Percentiles rank a stretch among this genome's conserved stretches.
These are phyloP conservation scores for Colletotrichum tropicicola DNA, from an alignment of 2,329 filamentous ascomycete species.

Conservation along the genomic window DNA sequence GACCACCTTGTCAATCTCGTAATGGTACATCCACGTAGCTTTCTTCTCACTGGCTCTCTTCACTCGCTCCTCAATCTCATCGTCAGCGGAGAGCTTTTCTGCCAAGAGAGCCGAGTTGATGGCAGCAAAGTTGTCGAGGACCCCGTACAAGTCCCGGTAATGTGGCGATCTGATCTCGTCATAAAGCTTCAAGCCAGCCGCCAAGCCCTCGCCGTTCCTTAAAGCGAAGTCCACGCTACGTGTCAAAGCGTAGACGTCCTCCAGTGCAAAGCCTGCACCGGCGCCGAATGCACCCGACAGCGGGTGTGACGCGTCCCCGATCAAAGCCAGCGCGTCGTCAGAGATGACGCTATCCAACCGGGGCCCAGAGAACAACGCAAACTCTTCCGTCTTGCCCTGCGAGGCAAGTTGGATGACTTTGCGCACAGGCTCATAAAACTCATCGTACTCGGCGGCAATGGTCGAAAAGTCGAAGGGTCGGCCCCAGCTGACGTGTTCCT, in stretches of 20 bases:
- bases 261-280: conserved; percentile 48
- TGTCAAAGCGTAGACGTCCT: conserved; percentile 39
- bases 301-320: conserved; percentile 65
- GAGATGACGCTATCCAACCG: conserved; percentile 38
- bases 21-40: conserved; percentile 38
- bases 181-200: conserved; percentile 36
- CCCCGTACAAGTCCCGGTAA: conserved; percentile 37
- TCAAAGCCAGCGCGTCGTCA: conserved; percentile 48
- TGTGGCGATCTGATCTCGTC: conserved; percentile 39
- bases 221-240: conserved; percentile 37
- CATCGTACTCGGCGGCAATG: conserved; percentile 36
- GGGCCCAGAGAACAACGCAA: conserved; percentile 39
- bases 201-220: conserved; percentile 25
- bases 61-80: conserved; percentile 36
- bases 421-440: conserved; percentile 41
- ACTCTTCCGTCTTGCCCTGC: conserved; percentile 38
- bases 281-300: conserved; percentile 55
- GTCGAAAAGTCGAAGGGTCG: conserved; percentile 32
- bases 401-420: conserved; percentile 38
- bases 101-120: conserved; percentile 29
- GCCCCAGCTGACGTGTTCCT: conserved; percentile 42
- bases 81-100: conserved; percentile 31
- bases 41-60: conserved; percentile 33
- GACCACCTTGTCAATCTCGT: conserved; percentile 33
- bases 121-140: conserved; percentile 35